Percentiles rank a stretch among this genome's conserved stretches.
Evolutionary conservation across 2,329 filamentous ascomycete genomes (phyloP).

Genomic region (Clarireedia homoeocarpa): DNA sequence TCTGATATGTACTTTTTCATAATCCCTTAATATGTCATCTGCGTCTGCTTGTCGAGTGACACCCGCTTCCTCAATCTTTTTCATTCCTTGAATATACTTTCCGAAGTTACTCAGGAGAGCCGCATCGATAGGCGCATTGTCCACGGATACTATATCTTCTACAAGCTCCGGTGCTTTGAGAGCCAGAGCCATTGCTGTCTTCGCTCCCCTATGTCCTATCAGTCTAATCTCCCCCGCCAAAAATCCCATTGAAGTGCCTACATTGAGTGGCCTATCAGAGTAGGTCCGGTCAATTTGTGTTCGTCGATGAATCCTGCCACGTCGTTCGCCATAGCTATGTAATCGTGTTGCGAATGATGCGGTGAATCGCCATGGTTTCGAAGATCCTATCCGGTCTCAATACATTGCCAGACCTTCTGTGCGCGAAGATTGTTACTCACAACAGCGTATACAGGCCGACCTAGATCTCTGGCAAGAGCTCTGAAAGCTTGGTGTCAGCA

Average conservation of each 20-base stretch:
- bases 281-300: constrained; percentile 61
- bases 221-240: background rate
- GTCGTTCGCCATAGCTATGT: constrained; percentile 73
- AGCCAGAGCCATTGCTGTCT: constrained; percentile 83
- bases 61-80: constrained; percentile 61
- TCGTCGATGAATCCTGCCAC: constrained; percentile 69
- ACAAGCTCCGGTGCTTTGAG: constrained; percentile 61
- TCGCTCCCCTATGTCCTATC: constrained; percentile 60
- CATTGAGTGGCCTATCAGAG: constrained; percentile 93
- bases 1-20: constrained; percentile 50
- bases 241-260: constrained; percentile 31
- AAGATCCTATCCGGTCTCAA: constrained; percentile 55
- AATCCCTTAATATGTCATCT: constrained; percentile 67
- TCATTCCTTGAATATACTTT: constrained; percentile 79
- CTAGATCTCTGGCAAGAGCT: constrained; percentile 71
- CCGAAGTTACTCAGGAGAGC: constrained; percentile 66
- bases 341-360: constrained; percentile 70
- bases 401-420: background rate
- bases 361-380: constrained; percentile 91
- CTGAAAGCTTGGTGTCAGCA: constrained; percentile 37
- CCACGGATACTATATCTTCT: constrained; percentile 69
- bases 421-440: constrained; percentile 38
- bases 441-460: constrained; percentile 73
- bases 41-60: constrained; percentile 68
- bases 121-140: constrained; percentile 85